Conservation (phyloP, 164 flowering plant genomes). For the Brasenia schreberi region DNA sequence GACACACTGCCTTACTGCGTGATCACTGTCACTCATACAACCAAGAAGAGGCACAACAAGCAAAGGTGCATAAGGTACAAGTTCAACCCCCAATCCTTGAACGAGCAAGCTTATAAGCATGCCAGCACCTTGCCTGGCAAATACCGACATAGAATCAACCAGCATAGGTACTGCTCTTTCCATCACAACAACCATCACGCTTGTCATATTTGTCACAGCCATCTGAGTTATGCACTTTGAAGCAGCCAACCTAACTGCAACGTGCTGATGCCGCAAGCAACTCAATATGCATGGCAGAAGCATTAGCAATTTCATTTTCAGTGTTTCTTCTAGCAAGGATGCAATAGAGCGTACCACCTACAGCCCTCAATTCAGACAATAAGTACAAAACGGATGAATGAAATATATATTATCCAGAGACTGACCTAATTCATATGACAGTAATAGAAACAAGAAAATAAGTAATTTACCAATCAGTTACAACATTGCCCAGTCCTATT, state of each 20-base stretch:
- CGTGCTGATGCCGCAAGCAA: conserved; percentile 76
- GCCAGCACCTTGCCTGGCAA: conserved; percentile 94
- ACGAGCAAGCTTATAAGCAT: conserved; percentile 92
- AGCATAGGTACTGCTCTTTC: conserved; percentile 80
- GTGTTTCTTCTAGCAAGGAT: conserved; percentile 50
- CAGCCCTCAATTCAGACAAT: background rate
- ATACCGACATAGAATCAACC: conserved; percentile 51
- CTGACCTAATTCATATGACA: no score
- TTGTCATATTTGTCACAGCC: conserved; percentile 71
- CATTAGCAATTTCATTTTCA: conserved; percentile 50
- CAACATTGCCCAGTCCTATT: background rate
- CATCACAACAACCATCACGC: conserved; percentile 74
- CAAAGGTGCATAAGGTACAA: conserved; percentile 85
- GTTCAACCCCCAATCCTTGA: conserved; percentile 72
- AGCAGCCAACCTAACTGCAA: conserved; percentile 92
- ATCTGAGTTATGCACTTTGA: conserved; percentile 90
- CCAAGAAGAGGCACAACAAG: conserved; percentile 90
- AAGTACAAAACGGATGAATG: no score
- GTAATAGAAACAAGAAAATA: no score
- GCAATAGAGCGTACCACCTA: conserved; percentile 85
- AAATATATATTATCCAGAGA: no score
- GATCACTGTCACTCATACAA: conserved; percentile 94
- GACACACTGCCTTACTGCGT: conserved; percentile 84
- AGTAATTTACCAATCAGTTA: no score
- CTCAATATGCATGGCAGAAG: conserved; percentile 82